Percentiles rank a stretch among this genome's conserved stretches.
Evolutionary conservation across 768 basidiomycete species (phyloP).

Genomic region (Hericium coralloides): DNA sequence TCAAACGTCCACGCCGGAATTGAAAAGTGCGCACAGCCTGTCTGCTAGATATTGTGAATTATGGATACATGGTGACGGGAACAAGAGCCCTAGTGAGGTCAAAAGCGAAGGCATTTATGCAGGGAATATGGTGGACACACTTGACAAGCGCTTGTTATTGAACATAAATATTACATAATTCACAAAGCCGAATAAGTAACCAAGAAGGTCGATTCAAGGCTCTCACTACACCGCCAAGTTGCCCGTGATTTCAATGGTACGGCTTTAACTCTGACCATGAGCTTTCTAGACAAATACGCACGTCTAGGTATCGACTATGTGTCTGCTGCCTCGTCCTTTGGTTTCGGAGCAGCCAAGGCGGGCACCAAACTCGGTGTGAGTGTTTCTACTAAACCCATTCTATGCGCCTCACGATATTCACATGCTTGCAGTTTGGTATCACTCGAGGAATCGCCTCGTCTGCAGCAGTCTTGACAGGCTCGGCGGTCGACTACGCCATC

Average conservation of each 20-base stretch:
- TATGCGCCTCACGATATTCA: slow-evolving; percentile 1
- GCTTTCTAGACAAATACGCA: slow-evolving; percentile 31
- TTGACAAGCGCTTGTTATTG: neutral
- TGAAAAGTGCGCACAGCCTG: too few species aligned
- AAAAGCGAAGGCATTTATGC: too few species aligned
- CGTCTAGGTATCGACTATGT: slow-evolving; percentile 62
- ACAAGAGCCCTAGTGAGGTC: too few species aligned
- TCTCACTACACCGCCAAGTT: too few species aligned
- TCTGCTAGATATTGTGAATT: too few species aligned
- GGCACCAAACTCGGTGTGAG: slow-evolving; percentile 64
- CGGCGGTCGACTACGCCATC: slow-evolving; percentile 53
- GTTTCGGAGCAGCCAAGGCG: slow-evolving; percentile 58
- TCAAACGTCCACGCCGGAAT: too few species aligned
- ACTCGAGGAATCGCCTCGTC: slow-evolving; percentile 52
- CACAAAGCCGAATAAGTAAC: too few species aligned
- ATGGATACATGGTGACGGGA: too few species aligned
- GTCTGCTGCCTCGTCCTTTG: slow-evolving; percentile 49
- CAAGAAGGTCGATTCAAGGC: too few species aligned
- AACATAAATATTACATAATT: neutral
- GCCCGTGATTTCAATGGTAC: neutral
- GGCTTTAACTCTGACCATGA: neutral
- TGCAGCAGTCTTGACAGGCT: slow-evolving; percentile 48
- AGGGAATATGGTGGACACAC: too few species aligned
- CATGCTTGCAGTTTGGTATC: slow-evolving; percentile 48
- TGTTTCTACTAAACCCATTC: slow-evolving; percentile 8